Base-by-base conservation (phyloP, 2,329 filamentous ascomycete genomes). In the Diplocarpon mali region DNA sequence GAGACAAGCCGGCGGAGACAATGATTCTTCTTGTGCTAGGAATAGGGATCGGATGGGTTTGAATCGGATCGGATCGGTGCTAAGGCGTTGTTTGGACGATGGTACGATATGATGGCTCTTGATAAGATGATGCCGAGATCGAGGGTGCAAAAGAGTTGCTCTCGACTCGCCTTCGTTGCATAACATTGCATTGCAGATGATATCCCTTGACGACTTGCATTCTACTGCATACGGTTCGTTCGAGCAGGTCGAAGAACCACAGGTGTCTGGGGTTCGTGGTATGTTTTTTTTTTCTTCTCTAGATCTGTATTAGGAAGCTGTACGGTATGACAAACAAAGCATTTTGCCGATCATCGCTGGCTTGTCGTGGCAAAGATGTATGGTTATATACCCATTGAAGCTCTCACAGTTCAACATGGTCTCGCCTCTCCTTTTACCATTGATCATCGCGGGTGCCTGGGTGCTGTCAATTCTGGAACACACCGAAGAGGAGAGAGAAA, bases 1-100 rank as follows among this genome's bases (percentile, higher is more conserved):
- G 72, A 77, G 44, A 60, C 66, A 39, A 71, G 59, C 49, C 65
- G 71, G 15, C 62, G 72, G 43, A 60, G 67, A 45, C 64, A 69
- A 46, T 58, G 61, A 43, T 27, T 17, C 12, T 16, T 37, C 30
- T 32, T 32, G 30, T 35, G 35, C 35, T 38, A 14, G 12, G 15
- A 35, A 13, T 40, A 13, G 16, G 15, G 57, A 57, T 13, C 45
- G 15, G 16, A n/a, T 40, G 15, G 16, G 13, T 57, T 57, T 13
- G 44, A 39, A 35, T 29, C 10, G 28, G 17, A n/a, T 14, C n/a
- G 34, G 38, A 14, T 27, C 30, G 40, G 32, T 28, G 35, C 29
- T 39, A 16, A 28, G 44, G 44, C 43, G 43, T 45, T 45, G 28
- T 14, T n/a, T 17, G 32, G 37, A 20, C 16, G 15, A 14, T n/a